Conservation (phyloP, 306 rosid genomes). For the Vigna radiata region DNA sequence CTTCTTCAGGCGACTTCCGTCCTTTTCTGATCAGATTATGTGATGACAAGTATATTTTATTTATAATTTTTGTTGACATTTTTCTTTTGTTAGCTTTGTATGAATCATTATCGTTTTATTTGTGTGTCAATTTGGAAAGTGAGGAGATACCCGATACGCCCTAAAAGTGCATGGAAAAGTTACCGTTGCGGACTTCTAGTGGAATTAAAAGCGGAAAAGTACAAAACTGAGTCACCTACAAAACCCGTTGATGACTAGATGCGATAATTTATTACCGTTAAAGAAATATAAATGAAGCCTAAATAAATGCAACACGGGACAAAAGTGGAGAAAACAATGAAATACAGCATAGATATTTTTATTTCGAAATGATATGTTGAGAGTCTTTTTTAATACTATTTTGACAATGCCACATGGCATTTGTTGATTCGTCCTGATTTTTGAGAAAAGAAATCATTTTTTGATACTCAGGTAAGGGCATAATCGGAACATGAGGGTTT, state of each 20-base stretch:
- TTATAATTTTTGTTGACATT: background rate
- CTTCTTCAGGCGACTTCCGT: conserved; percentile 77
- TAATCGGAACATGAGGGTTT: no score
- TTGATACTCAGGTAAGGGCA: no score
- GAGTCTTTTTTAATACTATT: no score
- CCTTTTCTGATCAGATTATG: conserved; percentile 79
- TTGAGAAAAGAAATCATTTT: no score
- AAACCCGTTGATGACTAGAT: background rate
- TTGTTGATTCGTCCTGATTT: no score
- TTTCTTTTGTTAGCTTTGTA: background rate
- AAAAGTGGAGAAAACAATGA: background rate
- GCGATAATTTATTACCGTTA: conserved; percentile 15
- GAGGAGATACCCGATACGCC: background rate
- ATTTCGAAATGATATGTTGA: no score
- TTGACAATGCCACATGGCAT: no score
- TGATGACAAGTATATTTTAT: conserved; percentile 28
- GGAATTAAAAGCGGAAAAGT: background rate
- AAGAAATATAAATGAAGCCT: background rate
- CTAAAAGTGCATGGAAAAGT: conserved; percentile 31
- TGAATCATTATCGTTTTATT: background rate
- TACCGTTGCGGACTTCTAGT: conserved; percentile 11
- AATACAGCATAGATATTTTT: no score
- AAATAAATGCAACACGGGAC: conserved; percentile 12
- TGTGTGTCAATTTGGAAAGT: background rate
- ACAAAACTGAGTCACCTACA: background rate